Evolutionary conservation across 768 basidiomycete genomes (phyloP).

Genomic region (Tephrocybe sp.): DNA sequence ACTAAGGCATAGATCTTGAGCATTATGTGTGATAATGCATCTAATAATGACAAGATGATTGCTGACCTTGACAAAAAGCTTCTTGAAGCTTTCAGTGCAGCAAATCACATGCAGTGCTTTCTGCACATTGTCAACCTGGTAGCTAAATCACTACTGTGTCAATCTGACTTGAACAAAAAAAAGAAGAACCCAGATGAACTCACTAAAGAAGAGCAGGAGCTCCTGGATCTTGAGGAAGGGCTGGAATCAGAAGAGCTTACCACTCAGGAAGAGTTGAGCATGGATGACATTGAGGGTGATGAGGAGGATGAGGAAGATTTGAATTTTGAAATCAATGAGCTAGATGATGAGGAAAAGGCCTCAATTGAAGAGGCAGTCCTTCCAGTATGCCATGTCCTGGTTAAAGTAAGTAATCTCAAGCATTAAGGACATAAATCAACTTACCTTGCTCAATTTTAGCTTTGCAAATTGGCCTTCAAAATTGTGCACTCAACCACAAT

Average conservation of each 20-base stretch:
- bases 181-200: slow-evolving; percentile 26
- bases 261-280: background rate
- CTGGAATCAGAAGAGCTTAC: background rate
- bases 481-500: slow-evolving; percentile 17
- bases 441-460: slow-evolving; percentile 12
- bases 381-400: slow-evolving; percentile 26
- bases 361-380: slow-evolving; percentile 16
- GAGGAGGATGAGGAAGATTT: slow-evolving; percentile 21
- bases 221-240: background rate
- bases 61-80: slow-evolving; percentile 12
- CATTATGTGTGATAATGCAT: slow-evolving; percentile 4
- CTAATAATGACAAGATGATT: slow-evolving; percentile 4
- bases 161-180: slow-evolving; percentile 19
- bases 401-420: slow-evolving; percentile 31
- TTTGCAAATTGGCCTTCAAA: slow-evolving; percentile 19
- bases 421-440: background rate
- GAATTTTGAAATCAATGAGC: slow-evolving; percentile 17
- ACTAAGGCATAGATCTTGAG: background rate
- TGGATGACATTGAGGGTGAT: slow-evolving; percentile 6
- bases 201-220: background rate
- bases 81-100: slow-evolving; percentile 28
- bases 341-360: slow-evolving; percentile 13
- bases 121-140: slow-evolving; percentile 2
- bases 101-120: background rate
- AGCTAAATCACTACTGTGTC: background rate